phyloP scores from a whole-genome alignment of 441 rosid genomes.

The Bocquillonia castaneifolia region DNA sequence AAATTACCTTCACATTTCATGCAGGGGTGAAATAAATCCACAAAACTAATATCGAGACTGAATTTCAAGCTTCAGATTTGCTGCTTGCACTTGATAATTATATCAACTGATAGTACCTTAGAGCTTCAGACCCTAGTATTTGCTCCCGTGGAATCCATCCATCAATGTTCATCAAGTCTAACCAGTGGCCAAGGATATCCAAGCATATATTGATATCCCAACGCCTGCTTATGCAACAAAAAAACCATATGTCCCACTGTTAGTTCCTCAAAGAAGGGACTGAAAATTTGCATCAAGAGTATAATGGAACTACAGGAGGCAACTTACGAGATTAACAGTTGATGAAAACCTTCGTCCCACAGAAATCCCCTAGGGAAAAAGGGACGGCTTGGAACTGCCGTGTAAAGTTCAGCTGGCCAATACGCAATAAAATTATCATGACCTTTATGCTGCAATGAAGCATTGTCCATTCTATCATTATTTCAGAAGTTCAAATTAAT shows the following conservation, averaged over 20 bases:
- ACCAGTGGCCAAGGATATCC: conserved; percentile 91
- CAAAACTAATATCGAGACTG: not conserved
- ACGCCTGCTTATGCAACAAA: conserved; percentile 44
- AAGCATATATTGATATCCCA: conserved; percentile 71
- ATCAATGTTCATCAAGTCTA: conserved; percentile 75
- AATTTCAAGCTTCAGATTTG: conserved; percentile 18
- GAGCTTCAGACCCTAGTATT: conserved; percentile 92
- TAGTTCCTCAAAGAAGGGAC: not conserved
- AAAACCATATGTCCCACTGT: not conserved
- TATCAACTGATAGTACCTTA: conserved; percentile 45
- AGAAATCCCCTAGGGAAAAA: conserved; percentile 95
- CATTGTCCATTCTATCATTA: conserved; percentile 32
- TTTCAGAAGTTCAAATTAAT: conserved; percentile 31
- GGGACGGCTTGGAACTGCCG: conserved; percentile 98
- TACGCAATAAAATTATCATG: conserved; percentile 56
- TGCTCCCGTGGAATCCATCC: conserved; percentile 99
- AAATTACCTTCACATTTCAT: conserved; percentile 26
- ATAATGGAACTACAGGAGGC: not conserved
- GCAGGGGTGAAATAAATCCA: conserved; percentile 1
- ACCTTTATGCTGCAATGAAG: conserved; percentile 57
- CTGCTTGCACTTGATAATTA: conserved; percentile 19
- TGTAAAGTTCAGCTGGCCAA: conserved; percentile 98
- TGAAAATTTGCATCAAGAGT: not conserved
- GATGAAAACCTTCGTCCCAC: conserved; percentile 99
- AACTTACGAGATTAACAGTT: conserved; percentile 83